phyloP scores from a whole-genome alignment of 768 basidiomycete genomes.

The Russula abietina region DNA sequence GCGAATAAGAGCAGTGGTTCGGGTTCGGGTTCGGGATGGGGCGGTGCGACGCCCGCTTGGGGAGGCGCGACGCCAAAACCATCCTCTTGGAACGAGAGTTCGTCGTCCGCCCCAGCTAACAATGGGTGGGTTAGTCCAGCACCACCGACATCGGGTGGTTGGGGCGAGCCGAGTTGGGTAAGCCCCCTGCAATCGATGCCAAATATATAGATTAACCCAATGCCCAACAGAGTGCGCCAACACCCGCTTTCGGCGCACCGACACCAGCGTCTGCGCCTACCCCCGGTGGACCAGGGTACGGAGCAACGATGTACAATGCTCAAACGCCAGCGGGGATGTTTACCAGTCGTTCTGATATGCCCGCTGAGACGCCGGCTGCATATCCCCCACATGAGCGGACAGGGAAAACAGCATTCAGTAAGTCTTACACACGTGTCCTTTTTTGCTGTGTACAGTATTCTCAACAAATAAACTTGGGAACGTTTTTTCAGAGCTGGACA shows the following conservation, averaged over 20 bases:
- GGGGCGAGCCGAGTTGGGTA: conserved; percentile 47
- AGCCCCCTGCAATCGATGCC: conserved; percentile 21
- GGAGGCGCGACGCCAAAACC: conserved; percentile 25
- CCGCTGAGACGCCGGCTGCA: conserved; percentile 33
- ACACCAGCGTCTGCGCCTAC: conserved; percentile 39
- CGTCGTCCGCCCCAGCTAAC: conserved; percentile 15
- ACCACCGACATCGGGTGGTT: conserved; percentile 28
- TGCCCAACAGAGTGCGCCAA: conserved; percentile 29
- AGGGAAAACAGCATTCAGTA: conserved; percentile 26
- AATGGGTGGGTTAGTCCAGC: conserved; percentile 28
- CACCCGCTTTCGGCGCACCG: conserved; percentile 27
- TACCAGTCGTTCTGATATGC: conserved; percentile 16
- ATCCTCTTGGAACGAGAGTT: conserved; percentile 17
- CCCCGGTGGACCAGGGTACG: conserved; percentile 30
- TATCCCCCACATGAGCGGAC: conserved; percentile 32
- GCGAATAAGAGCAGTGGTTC: conserved; percentile 34
- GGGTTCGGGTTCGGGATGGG: conserved; percentile 42
- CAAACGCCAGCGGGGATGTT: conserved; percentile 30
- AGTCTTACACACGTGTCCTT: conserved; percentile 16
- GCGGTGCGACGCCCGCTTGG: conserved; percentile 30
- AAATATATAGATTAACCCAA: not conserved
- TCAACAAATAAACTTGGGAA: not conserved
- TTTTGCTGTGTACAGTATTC: not conserved
- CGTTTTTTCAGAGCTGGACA: conserved; percentile 32
- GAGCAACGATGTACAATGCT: conserved; percentile 33